Percentiles rank a stretch among this genome's conserved stretches.
phyloP scores from a whole-genome alignment of 306 rosid species.

The Sphenostylis stenocarpa region DNA sequence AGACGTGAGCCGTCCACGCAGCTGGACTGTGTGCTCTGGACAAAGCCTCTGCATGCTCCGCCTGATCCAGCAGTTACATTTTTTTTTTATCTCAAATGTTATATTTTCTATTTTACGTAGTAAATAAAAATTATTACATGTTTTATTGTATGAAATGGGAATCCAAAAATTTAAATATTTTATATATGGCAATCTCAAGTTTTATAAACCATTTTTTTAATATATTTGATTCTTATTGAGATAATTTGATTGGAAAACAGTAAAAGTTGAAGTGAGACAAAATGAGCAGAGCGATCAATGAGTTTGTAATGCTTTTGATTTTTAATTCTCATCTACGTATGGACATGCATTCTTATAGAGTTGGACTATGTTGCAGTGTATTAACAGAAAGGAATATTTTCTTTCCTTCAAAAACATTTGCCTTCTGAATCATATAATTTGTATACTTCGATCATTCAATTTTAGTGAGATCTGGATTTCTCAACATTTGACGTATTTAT shows the following conservation, averaged over 20 bases:
- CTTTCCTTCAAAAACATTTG: neutral
- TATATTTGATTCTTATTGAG: neutral
- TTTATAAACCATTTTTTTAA: neutral
- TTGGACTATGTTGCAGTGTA: neutral
- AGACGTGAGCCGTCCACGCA: neutral
- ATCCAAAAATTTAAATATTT: too few species aligned
- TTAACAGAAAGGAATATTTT: neutral
- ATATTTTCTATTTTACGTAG: too few species aligned
- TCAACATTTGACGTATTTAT: neutral
- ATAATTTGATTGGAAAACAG: neutral
- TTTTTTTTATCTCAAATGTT: too few species aligned
- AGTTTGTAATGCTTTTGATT: neutral
- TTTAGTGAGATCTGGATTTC: neutral
- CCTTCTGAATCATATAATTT: neutral
- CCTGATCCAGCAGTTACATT: neutral
- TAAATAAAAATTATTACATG: too few species aligned
- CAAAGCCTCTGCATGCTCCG: neutral
- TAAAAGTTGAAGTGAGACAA: neutral
- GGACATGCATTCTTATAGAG: neutral
- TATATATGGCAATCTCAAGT: too few species aligned
- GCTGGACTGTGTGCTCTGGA: neutral
- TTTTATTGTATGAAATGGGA: too few species aligned
- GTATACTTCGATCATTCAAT: neutral
- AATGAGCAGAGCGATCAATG: neutral
- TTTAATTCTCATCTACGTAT: neutral